Conservation (phyloP, 208 protist genomes). For the Novymonas esmeraldas region DNA sequence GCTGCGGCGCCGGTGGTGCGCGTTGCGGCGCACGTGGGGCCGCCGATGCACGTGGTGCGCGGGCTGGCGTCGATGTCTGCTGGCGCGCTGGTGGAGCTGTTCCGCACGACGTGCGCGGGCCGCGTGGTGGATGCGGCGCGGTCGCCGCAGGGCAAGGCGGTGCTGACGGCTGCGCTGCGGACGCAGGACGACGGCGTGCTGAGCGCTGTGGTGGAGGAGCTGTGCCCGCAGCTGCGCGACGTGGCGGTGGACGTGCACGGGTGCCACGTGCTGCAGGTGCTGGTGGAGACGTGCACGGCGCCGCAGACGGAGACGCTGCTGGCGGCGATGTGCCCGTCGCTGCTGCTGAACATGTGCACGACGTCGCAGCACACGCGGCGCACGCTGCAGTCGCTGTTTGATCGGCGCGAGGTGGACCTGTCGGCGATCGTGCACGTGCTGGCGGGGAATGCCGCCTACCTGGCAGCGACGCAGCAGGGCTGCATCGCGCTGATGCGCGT, state of each 20-base stretch:
- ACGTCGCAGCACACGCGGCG: slow-evolving; percentile 81
- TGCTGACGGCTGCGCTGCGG: slow-evolving; percentile 54
- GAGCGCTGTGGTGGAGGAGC: slow-evolving; percentile 47
- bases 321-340: slow-evolving; percentile 61
- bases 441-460: slow-evolving; percentile 69
- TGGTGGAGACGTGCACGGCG: slow-evolving; percentile 50
- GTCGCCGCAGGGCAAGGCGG: slow-evolving; percentile 53
- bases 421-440: slow-evolving; percentile 63
- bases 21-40: background rate
- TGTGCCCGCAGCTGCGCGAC: slow-evolving; percentile 51
- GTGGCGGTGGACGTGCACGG: slow-evolving; percentile 72
- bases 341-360: slow-evolving; percentile 82
- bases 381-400: slow-evolving; percentile 75
- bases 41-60: background rate
- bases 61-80: slow-evolving; percentile 7
- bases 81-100: slow-evolving; percentile 25
- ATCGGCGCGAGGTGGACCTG: slow-evolving; percentile 66
- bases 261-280: slow-evolving; percentile 74
- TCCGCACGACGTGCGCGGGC: slow-evolving; percentile 30
- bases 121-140: slow-evolving; percentile 65
- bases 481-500: slow-evolving; percentile 90
- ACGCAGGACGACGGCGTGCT: slow-evolving; percentile 50
- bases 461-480: slow-evolving; percentile 84
- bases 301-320: slow-evolving; percentile 63
- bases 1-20: slow-evolving; percentile 5